A percentile compares a stretch with the other conserved stretches of the same genome.
Evolutionary conservation across 768 basidiomycete species (phyloP).

Genomic region (Vishniacozyma victoriae): DNA sequence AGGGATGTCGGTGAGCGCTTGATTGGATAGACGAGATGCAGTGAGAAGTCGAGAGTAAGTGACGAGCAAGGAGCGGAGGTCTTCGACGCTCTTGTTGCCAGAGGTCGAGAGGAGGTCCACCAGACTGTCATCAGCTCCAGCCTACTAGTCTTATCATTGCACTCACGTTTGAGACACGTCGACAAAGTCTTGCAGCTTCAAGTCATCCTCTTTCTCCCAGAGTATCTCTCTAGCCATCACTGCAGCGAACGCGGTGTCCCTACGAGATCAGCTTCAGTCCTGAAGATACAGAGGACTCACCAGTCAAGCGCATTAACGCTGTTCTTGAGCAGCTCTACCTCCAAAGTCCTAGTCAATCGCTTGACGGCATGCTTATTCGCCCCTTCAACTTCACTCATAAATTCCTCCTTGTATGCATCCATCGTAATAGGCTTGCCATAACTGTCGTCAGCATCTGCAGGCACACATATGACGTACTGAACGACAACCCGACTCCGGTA

Average conservation of each 20-base stretch:
- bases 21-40: conserved; percentile 75
- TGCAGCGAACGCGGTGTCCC: conserved; percentile 84
- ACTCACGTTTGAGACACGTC: conserved; percentile 83
- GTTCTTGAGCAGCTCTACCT: conserved; percentile 62
- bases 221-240: conserved; percentile 88
- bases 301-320: conserved; percentile 93
- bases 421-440: conserved; percentile 76
- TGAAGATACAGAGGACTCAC: conserved; percentile 49
- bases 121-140: conserved; percentile 52
- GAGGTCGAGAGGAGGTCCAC: conserved; percentile 79
- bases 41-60: conserved; percentile 83
- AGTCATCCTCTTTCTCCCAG: conserved; percentile 75
- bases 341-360: conserved; percentile 69
- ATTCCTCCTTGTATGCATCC: conserved; percentile 68
- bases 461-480: conserved; percentile 30
- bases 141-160: not conserved
- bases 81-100: conserved; percentile 58
- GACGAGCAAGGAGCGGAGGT: conserved; percentile 65
- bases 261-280: conserved; percentile 42
- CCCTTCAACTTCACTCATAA: conserved; percentile 63
- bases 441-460: conserved; percentile 50
- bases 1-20: conserved; percentile 74
- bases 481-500: conserved; percentile 78
- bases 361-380: conserved; percentile 76
- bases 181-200: conserved; percentile 76